phyloP scores from a whole-genome alignment of 352 stramenopile genomes.

The Thalassiosira exigua region DNA sequence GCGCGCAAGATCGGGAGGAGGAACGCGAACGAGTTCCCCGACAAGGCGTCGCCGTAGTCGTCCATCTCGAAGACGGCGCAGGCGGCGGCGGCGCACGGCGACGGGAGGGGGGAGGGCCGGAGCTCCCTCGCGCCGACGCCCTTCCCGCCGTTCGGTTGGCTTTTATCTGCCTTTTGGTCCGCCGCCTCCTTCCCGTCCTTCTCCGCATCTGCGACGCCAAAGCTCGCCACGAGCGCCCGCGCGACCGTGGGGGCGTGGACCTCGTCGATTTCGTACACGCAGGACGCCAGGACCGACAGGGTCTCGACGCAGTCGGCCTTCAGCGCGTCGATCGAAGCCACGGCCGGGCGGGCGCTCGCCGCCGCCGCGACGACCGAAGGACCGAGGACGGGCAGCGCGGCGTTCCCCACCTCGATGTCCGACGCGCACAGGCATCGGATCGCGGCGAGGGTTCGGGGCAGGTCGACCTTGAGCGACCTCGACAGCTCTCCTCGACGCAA shows the following conservation, averaged over 20 bases:
- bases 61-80: constrained; percentile 81
- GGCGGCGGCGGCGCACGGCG: constrained; percentile 70
- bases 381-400: constrained; percentile 60
- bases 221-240: constrained; percentile 68
- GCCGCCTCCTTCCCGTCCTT: constrained; percentile 41
- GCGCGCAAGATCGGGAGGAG: constrained; percentile 81
- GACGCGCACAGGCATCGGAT: constrained; percentile 62
- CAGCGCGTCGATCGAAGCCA: constrained; percentile 39
- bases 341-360: constrained; percentile 55
- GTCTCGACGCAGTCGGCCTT: constrained; percentile 58
- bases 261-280: constrained; percentile 86
- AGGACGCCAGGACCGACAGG: constrained; percentile 68
- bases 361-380: constrained; percentile 51
- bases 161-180: constrained; percentile 26
- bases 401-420: constrained; percentile 84
- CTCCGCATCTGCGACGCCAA: constrained; percentile 7
- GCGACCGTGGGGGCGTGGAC: constrained; percentile 67
- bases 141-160: neutral
- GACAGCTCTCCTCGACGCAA: constrained; percentile 46
- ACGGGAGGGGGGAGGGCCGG: constrained; percentile 63
- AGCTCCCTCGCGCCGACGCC: constrained; percentile 24
- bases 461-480: constrained; percentile 51
- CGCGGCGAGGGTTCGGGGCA: constrained; percentile 53
- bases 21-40: constrained; percentile 79
- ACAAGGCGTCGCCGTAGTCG: constrained; percentile 78